A percentile compares a stretch with the other conserved stretches of the same genome.
Conservation (phyloP, 768 basidiomycete species). For the Termitomyces sp. region DNA sequence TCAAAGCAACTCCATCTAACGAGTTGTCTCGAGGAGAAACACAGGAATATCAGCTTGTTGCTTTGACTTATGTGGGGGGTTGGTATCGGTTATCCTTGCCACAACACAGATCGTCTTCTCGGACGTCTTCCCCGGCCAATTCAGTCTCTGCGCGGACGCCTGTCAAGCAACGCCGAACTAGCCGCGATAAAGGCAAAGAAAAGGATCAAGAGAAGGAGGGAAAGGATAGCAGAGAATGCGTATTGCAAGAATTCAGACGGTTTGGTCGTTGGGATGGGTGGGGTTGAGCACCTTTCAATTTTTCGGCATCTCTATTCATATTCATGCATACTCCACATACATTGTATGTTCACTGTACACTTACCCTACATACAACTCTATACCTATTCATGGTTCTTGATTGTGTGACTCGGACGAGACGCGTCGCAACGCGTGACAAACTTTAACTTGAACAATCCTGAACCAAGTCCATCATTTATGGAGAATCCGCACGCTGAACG, state of each 20-base stretch:
- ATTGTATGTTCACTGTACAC: conserved; percentile 10
- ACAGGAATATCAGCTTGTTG: conserved; percentile 75
- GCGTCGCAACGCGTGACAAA: conserved; percentile 15
- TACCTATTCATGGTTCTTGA: neutral
- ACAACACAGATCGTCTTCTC: conserved; percentile 19
- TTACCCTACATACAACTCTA: neutral
- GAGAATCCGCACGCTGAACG: conserved; percentile 95
- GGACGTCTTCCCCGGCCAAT: conserved; percentile 11
- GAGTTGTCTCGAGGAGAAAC: conserved; percentile 17
- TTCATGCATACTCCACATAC: conserved; percentile 5
- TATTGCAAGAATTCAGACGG: conserved; percentile 71
- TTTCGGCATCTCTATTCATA: conserved; percentile 1
- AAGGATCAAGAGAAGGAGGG: conserved; percentile 53
- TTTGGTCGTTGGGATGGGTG: conserved; percentile 92
- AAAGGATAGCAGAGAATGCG: conserved; percentile 63
- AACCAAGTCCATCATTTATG: conserved; percentile 44
- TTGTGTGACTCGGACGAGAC: conserved; percentile 8
- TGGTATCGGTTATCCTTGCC: conserved; percentile 86
- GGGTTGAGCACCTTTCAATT: conserved; percentile 35
- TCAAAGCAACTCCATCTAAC: conserved; percentile 46
- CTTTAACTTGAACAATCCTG: conserved; percentile 2
- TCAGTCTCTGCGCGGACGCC: conserved; percentile 43
- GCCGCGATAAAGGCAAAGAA: conserved; percentile 60
- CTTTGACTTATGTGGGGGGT: conserved; percentile 84
- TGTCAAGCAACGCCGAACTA: conserved; percentile 36